Percentiles rank a stretch among this genome's conserved stretches.
phyloP scores from a whole-genome alignment of 163 green algal species.

The Scenedesmus sp. region DNA sequence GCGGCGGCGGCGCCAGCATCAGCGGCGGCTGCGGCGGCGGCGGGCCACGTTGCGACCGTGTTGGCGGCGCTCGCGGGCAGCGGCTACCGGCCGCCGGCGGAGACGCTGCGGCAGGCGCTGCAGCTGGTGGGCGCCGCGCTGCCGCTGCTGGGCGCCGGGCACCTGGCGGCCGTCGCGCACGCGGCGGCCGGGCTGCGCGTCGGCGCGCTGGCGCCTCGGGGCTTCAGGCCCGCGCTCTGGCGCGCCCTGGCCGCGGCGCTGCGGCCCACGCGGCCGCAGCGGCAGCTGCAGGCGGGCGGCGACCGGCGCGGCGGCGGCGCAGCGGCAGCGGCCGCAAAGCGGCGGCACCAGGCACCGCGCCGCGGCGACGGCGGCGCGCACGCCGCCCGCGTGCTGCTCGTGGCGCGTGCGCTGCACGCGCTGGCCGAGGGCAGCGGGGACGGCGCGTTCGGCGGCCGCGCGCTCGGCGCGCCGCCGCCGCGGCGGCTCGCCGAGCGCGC shows the following conservation, averaged over 20 bases:
- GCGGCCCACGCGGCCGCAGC: background rate
- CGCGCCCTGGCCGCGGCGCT: background rate
- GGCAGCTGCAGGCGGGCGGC: background rate
- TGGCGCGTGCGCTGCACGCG: background rate
- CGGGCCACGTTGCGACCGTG: too few relatives aligned
- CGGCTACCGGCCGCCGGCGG: background rate
- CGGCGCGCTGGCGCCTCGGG: background rate
- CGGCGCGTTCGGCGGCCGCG: background rate
- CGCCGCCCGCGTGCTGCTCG: background rate
- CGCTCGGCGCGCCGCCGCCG: background rate
- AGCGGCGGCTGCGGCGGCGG: background rate
- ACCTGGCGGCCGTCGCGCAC: background rate
- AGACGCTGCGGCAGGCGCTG: background rate
- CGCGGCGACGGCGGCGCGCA: background rate
- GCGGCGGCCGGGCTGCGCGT: background rate
- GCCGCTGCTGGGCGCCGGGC: background rate
- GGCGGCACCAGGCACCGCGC: background rate
- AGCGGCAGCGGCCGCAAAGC: background rate
- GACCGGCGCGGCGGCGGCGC: too few relatives aligned
- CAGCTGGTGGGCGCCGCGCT: background rate
- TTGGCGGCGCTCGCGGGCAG: background rate
- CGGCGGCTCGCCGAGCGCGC: background rate
- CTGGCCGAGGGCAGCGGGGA: too few relatives aligned
- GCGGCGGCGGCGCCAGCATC: background rate
- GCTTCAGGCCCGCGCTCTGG: background rate